Conservation (phyloP, 2,329 filamentous ascomycete species). For the Shiraia sp. region DNA sequence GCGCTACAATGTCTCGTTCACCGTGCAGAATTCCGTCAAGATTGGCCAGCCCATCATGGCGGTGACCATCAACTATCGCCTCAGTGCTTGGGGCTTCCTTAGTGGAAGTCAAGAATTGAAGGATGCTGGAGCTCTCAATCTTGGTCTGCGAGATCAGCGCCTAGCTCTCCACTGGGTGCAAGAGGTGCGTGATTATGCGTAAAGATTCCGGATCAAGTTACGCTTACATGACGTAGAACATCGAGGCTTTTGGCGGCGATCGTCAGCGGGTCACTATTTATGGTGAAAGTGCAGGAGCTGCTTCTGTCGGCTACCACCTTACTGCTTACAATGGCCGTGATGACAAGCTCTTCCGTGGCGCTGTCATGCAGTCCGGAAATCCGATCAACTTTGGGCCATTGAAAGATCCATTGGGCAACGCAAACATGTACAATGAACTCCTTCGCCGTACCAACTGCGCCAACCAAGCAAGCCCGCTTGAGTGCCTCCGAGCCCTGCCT, state of each 20-base stretch:
- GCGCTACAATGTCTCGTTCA: conserved; percentile 54
- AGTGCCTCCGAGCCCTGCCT: conserved; percentile 60
- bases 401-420: conserved; percentile 20
- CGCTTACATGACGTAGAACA: conserved; percentile 25
- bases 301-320: conserved; percentile 50
- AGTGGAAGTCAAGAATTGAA: conserved; percentile 43
- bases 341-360: conserved; percentile 52
- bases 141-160: conserved; percentile 54
- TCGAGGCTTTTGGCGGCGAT: conserved; percentile 50
- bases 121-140: conserved; percentile 51
- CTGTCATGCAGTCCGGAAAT: conserved; percentile 52
- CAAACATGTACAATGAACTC: conserved; percentile 25
- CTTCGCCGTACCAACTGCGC: conserved; percentile 28
- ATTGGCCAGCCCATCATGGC: conserved; percentile 54
- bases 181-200: conserved; percentile 14
- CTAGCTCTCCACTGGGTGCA: conserved; percentile 52
- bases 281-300: conserved; percentile 51
- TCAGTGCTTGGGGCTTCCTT: conserved; percentile 67
- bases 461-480: conserved; percentile 26
- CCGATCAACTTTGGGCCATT: conserved; percentile 36
- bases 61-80: conserved; percentile 55
- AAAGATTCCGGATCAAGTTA: too few relatives aligned
- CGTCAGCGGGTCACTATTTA: conserved; percentile 50
- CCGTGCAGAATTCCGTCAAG: conserved; percentile 53
- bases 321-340: conserved; percentile 53